phyloP scores from a whole-genome alignment of 2,329 filamentous ascomycete species.

The Atkinsonella texensis region DNA sequence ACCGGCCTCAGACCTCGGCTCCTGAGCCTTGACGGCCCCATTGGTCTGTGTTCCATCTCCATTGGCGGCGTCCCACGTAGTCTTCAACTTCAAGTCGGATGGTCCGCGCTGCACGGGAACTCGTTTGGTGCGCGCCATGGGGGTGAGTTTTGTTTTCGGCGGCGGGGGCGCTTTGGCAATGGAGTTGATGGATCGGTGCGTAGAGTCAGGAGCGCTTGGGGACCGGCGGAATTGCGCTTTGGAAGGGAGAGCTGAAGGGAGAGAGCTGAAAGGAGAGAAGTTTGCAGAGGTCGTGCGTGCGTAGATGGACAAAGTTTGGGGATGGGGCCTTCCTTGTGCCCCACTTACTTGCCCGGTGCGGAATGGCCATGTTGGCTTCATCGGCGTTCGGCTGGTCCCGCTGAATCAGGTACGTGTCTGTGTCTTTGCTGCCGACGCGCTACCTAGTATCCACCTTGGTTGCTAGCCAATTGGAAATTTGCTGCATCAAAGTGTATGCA shows the following conservation, averaged over 20 bases:
- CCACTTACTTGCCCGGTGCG: too few relatives aligned
- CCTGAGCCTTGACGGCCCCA: not conserved
- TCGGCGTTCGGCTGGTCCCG: not conserved
- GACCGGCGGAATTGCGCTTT: too few relatives aligned
- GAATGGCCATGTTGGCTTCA: constrained; percentile 7
- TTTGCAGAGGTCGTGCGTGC: too few relatives aligned
- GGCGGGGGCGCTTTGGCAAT: not conserved
- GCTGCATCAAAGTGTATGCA: too few relatives aligned
- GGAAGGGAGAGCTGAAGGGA: too few relatives aligned
- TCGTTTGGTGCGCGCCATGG: constrained; percentile 64
- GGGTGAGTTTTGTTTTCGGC: not conserved
- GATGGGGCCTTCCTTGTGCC: too few relatives aligned
- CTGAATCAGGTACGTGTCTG: not conserved
- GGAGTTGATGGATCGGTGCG: not conserved
- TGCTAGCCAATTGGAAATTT: too few relatives aligned
- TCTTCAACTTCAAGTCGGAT: constrained; percentile 51
- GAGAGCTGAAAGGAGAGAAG: not conserved
- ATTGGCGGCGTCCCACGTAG: constrained; percentile 21
- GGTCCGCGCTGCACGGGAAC: constrained; percentile 51
- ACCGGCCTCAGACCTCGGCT: constrained; percentile 40
- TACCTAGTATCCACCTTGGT: too few relatives aligned
- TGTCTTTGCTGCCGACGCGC: too few relatives aligned
- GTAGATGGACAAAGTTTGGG: not conserved
- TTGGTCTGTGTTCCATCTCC: constrained; percentile 16
- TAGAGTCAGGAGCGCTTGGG: not conserved